Evolutionary conservation across 2,329 filamentous ascomycete species (phyloP).

Genomic region (Botrytis tulipae): DNA sequence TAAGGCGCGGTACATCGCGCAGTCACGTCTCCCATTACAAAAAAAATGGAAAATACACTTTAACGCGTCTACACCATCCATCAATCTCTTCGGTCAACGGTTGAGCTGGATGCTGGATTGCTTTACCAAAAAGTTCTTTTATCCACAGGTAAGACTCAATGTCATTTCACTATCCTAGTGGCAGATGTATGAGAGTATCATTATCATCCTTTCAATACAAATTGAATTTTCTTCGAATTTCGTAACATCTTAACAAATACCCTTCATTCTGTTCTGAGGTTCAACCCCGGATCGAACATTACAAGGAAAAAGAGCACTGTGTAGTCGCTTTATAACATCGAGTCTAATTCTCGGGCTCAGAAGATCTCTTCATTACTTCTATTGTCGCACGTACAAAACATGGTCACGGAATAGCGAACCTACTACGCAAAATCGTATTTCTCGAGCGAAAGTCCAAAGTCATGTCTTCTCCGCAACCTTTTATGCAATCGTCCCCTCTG

Average conservation of each 20-base stretch:
- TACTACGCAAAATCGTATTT: background rate
- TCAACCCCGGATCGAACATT: background rate
- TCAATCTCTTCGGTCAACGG: background rate
- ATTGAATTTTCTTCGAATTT: background rate
- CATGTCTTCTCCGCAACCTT: conserved; percentile 50
- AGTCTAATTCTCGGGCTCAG: background rate
- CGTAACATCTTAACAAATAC: background rate
- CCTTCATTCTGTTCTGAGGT: background rate
- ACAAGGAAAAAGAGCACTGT: background rate
- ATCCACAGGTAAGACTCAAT: background rate
- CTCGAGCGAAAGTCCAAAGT: background rate
- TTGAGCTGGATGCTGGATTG: background rate
- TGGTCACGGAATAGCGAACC: background rate
- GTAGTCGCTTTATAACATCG: background rate
- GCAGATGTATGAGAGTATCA: background rate
- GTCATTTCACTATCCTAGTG: background rate
- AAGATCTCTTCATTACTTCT: background rate
- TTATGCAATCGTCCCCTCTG: conserved; percentile 47
- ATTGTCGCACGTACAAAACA: background rate
- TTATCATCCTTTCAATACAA: background rate
- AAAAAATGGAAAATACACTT: background rate
- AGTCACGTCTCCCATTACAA: background rate
- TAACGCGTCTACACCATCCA: background rate
- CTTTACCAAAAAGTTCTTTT: background rate
- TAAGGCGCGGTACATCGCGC: background rate